Percentiles rank a stretch among this genome's conserved stretches.
Evolutionary conservation across 2,329 filamentous ascomycete species (phyloP).

Genomic region (Diplodia intermedia): DNA sequence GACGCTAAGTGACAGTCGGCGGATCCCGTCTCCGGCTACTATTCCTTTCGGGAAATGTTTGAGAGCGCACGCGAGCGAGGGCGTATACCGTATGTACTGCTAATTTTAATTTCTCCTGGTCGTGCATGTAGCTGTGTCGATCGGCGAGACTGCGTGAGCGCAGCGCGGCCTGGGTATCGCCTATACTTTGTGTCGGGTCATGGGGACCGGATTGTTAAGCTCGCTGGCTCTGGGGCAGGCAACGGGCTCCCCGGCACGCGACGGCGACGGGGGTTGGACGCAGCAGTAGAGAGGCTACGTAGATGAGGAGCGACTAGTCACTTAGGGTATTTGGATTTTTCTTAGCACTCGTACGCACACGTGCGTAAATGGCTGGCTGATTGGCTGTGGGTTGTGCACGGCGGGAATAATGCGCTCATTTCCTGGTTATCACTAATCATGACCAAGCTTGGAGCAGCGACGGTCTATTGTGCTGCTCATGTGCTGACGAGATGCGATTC

Average conservation of each 20-base stretch:
- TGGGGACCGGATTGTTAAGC: neutral
- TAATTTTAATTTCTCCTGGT: neutral
- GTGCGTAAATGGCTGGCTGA: neutral
- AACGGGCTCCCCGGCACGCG: neutral
- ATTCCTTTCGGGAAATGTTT: neutral
- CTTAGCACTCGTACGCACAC: neutral
- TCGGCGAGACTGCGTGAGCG: no score
- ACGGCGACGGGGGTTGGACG: neutral
- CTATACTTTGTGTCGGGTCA: no score
- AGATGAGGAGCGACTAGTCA: neutral
- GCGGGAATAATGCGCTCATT: neutral
- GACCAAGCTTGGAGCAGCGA: neutral
- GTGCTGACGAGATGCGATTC: slow-evolving; percentile 17
- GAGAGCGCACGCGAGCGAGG: neutral
- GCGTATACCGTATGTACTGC: neutral
- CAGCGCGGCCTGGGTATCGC: neutral
- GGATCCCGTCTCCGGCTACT: slow-evolving; percentile 5
- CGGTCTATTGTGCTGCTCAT: neutral
- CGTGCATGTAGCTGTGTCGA: neutral
- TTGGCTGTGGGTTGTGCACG: neutral
- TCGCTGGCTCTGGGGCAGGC: neutral
- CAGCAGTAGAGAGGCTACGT: neutral
- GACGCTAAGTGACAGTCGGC: neutral
- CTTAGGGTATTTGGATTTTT: slow-evolving; percentile 1
- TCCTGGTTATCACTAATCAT: slow-evolving; percentile 14